These are phyloP conservation scores for Sapria himalayana DNA, from an alignment of 345 rosid species.

Conservation along the genomic window DNA sequence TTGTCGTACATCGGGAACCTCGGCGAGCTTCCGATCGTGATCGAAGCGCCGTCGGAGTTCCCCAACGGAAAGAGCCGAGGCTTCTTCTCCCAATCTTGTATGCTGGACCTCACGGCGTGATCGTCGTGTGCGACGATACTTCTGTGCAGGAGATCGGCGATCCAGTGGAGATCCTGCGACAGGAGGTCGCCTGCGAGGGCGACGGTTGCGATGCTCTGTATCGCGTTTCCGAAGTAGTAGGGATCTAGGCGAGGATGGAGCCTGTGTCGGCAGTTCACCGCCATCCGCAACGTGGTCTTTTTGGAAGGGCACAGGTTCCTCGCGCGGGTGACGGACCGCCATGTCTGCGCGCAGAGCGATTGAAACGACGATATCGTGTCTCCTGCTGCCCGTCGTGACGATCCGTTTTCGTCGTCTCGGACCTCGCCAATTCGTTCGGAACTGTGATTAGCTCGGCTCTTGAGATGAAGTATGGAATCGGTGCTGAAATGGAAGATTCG, in stretches of 20 bases:
- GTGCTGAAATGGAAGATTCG: constrained; percentile 67
- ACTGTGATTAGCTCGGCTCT: constrained; percentile 28
- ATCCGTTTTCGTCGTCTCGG: constrained; percentile 32
- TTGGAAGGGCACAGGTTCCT: constrained; percentile 35
- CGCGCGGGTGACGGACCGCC: constrained; percentile 76
- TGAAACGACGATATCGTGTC: constrained; percentile 89
- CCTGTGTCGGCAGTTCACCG: constrained; percentile 83
- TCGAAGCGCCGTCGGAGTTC: constrained; percentile 81
- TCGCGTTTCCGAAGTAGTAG: constrained; percentile 80
- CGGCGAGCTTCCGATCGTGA: constrained; percentile 96
- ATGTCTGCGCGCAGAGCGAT: constrained; percentile 64
- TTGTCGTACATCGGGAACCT: constrained; percentile 90
- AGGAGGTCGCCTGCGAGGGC: constrained; percentile 35
- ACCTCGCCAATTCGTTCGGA: constrained; percentile 4
- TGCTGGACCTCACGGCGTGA: constrained; percentile 41
- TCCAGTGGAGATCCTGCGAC: constrained; percentile 39
- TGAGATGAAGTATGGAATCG: constrained; percentile 45
- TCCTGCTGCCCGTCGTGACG: constrained; percentile 36
- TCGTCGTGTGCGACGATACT: constrained; percentile 67
- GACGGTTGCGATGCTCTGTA: constrained; percentile 75
- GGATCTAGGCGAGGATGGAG: constrained; percentile 50
- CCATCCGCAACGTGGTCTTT: constrained; percentile 78
- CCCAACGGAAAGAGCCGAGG: constrained; percentile 86
- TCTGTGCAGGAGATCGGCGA: constrained; percentile 38
- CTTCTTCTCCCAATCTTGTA: constrained; percentile 49